phyloP scores from a whole-genome alignment of 1,284 basidiomycete genomes.

The Cutaneotrichosporon mucoides region DNA sequence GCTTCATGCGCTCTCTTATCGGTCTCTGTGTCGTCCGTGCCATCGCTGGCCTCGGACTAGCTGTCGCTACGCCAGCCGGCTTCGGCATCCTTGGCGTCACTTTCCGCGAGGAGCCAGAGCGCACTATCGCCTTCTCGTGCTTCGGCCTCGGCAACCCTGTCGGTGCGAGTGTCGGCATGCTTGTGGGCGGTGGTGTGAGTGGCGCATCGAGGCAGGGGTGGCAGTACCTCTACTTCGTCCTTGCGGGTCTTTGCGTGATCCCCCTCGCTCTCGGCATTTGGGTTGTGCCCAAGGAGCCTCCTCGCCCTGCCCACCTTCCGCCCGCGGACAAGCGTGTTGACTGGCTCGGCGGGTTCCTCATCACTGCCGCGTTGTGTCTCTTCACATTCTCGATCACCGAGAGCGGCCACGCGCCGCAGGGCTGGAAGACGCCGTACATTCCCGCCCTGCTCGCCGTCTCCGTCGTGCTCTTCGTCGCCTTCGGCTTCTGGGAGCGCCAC shows the following conservation, averaged over 20 bases:
- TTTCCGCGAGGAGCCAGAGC: constrained; percentile 28
- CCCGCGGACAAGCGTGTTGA: constrained; percentile 25
- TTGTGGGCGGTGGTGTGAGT: constrained; percentile 30
- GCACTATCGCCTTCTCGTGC: constrained; percentile 37
- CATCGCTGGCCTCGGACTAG: constrained; percentile 20
- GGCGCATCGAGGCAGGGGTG: constrained; percentile 1
- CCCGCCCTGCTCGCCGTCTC: constrained; percentile 32
- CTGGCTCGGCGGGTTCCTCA: constrained; percentile 32
- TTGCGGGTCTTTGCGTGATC: constrained; percentile 31
- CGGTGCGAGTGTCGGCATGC: constrained; percentile 24
- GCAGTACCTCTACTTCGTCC: constrained; percentile 37
- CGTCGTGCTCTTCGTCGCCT: constrained; percentile 31
- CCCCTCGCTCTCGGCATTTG: constrained; percentile 28
- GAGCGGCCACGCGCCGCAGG: constrained; percentile 21
- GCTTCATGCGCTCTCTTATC: constrained; percentile 18
- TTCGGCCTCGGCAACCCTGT: constrained; percentile 33
- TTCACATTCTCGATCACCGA: constrained; percentile 34
- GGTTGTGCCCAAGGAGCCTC: constrained; percentile 31
- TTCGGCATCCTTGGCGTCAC: constrained; percentile 41
- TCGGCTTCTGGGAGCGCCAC: constrained; percentile 33
- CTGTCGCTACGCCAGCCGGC: constrained; percentile 27
- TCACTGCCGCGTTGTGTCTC: constrained; percentile 31
- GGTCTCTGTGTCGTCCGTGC: constrained; percentile 26
- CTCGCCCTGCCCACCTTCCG: not conserved
- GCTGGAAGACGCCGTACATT: constrained; percentile 35